Base-by-base conservation (phyloP, 2,329 filamentous ascomycete genomes). In the Didymella exigua region DNA sequence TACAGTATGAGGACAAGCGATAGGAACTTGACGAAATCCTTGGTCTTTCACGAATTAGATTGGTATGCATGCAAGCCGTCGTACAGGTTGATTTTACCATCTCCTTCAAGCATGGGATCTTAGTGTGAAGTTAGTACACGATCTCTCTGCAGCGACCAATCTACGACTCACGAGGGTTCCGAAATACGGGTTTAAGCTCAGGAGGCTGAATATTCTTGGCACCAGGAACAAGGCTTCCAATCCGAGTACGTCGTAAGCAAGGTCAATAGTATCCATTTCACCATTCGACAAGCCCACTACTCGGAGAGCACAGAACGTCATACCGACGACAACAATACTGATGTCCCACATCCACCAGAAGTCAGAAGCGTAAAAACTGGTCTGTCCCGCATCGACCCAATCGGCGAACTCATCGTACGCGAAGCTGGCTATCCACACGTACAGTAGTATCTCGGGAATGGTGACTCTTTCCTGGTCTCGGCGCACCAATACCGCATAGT, bases 191-290 rank as follows among this genome's bases (percentile, higher is more conserved):
- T 91, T 91, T 60, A 97, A 76, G 70, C 89, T 93, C 59, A 96
- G 82, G 47, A 97, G 83, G 13, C 92, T 96, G 77, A 89, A 96
- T 63, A 96, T 89, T 79, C 86, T 81, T 36, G 93, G 93, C 18
- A 96, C 89, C 75, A 97, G 87, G 72, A 97, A 93, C 9, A 97
- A 81, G 0, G 91, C 93, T 74, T 96, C 91, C 13, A 97, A 80
- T 0, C 91, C 89, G 19, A 97, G 79, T n/a, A 97, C 87, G 68
- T 97, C 91, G 72, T 96, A 97, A 0, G 91, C 88, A 3, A 88
- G 81, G 56, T 95, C 89, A 41, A 89, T 89, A n/a, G 91, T 83
- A 14, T 80, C 75, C 9, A 79, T 74, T 60, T 87, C 85, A 19
- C 84, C 73, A 47, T 83, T 84, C 19, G 81, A 79, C 23, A 93